A percentile compares a stretch with the other conserved stretches of the same genome.
Conservation (phyloP, 176 grass and related monocot genomes). For the Rhynchospora breviuscula region DNA sequence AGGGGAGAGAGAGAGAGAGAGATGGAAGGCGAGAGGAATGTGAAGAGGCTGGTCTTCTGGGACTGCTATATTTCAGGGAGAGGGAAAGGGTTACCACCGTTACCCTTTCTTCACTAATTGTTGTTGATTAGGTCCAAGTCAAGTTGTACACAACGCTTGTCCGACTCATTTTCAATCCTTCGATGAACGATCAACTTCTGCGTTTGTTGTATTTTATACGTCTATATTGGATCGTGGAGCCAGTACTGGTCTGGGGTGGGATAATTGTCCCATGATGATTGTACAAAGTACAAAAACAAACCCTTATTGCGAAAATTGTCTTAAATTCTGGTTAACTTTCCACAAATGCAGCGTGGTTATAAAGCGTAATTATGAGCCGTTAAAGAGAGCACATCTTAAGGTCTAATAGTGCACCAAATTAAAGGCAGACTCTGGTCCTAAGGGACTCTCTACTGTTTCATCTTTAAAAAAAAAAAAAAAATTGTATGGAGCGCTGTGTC, state of each 20-base stretch:
- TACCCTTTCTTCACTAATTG: background rate
- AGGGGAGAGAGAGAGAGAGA: conserved; percentile 2
- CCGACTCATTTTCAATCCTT: background rate
- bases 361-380: conserved; percentile 17
- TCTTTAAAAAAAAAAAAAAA: too few relatives aligned
- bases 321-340: conserved; percentile 16
- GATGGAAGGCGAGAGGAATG: conserved; percentile 8
- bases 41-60: conserved; percentile 24
- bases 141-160: too few relatives aligned
- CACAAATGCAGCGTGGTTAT: conserved; percentile 6
- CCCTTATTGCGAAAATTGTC: background rate
- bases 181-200: background rate
- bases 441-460: background rate
- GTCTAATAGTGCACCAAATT: background rate
- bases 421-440: background rate
- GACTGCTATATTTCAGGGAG: conserved; percentile 13
- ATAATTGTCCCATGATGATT: background rate
- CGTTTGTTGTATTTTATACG: too few relatives aligned
- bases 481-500: too few relatives aligned
- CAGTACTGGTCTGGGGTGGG: background rate
- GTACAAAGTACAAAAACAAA: background rate
- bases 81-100: conserved; percentile 20
- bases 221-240: background rate
- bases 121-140: background rate
- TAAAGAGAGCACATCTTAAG: conserved; percentile 10